phyloP scores from a whole-genome alignment of 176 grass and related monocot species.

The Musa acuminata region DNA sequence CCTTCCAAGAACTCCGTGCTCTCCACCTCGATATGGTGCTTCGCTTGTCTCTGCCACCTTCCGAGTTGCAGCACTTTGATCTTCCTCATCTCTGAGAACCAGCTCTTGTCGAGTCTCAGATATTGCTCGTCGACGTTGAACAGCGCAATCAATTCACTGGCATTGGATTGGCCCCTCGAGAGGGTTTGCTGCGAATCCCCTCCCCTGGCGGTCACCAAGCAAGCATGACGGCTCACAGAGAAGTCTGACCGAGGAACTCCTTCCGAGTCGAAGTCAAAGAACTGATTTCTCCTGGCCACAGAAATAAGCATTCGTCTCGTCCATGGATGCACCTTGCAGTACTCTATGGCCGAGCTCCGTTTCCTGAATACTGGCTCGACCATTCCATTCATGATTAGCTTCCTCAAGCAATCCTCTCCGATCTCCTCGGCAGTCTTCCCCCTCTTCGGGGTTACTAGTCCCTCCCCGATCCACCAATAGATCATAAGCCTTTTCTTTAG shows the following conservation, averaged over 20 bases:
- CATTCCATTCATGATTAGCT: constrained; percentile 29
- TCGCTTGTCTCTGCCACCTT: constrained; percentile 26
- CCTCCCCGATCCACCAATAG: constrained; percentile 40
- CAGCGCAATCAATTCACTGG: constrained; percentile 21
- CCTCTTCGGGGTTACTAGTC: constrained; percentile 17
- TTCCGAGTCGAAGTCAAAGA: constrained; percentile 44
- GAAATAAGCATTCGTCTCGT: constrained; percentile 36
- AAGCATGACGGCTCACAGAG: constrained; percentile 13
- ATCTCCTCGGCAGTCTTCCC: not conserved
- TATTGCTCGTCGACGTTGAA: constrained; percentile 48
- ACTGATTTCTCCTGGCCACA: constrained; percentile 32
- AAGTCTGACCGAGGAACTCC: constrained; percentile 11
- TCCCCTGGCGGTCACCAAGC: not conserved
- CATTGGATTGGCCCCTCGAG: not conserved
- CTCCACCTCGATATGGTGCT: constrained; percentile 49
- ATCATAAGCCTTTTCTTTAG: constrained; percentile 46
- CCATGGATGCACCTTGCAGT: constrained; percentile 42
- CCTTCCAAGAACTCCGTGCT: constrained; percentile 36
- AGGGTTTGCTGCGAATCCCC: not conserved
- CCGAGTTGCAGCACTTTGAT: constrained; percentile 41
- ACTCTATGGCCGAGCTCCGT: not conserved
- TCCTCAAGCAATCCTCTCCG: constrained; percentile 29
- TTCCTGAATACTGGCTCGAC: constrained; percentile 25
- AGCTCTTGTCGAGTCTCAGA: constrained; percentile 37
- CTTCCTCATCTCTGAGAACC: constrained; percentile 34